Conservation (phyloP, 371 early-diverging fungal genomes). For the Mortierella sp. region DNA sequence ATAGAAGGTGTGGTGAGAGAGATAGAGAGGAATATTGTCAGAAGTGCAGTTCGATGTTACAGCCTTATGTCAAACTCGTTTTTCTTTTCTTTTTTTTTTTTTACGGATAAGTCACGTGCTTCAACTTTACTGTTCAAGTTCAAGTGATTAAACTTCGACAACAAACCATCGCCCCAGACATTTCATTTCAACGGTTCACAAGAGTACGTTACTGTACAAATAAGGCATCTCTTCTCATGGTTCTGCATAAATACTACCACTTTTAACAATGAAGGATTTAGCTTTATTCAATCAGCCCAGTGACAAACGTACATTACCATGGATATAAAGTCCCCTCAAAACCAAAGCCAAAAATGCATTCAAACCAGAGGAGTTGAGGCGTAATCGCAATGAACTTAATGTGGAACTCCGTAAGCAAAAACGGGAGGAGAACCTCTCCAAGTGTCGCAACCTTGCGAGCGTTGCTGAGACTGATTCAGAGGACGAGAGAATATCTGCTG, state of each 20-base stretch:
- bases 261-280: neutral
- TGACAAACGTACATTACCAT: slow-evolving; percentile 26
- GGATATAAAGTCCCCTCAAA: slow-evolving; percentile 69
- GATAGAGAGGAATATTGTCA: no score
- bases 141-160: no score
- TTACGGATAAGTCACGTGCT: no score
- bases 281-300: neutral
- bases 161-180: no score
- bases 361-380: slow-evolving; percentile 93
- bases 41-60: no score
- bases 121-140: no score
- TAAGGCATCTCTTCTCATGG: neutral
- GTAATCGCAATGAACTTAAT: slow-evolving; percentile 92
- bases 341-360: slow-evolving; percentile 89
- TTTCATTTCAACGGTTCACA: neutral
- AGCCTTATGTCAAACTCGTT: no score
- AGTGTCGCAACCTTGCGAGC: slow-evolving; percentile 88
- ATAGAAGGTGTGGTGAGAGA: no score
- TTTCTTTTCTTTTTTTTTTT: no score
- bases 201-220: neutral
- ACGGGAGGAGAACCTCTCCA: slow-evolving; percentile 94
- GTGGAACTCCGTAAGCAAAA: slow-evolving; percentile 97
- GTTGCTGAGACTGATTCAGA: slow-evolving; percentile 78
- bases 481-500: slow-evolving; percentile 73
- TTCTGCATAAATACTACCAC: neutral